Evolutionary conservation across 1,139 yeast genomes (phyloP), one percentile per base, ranked within the genome.

Genomic region (Torulaspora globosa): DNA sequence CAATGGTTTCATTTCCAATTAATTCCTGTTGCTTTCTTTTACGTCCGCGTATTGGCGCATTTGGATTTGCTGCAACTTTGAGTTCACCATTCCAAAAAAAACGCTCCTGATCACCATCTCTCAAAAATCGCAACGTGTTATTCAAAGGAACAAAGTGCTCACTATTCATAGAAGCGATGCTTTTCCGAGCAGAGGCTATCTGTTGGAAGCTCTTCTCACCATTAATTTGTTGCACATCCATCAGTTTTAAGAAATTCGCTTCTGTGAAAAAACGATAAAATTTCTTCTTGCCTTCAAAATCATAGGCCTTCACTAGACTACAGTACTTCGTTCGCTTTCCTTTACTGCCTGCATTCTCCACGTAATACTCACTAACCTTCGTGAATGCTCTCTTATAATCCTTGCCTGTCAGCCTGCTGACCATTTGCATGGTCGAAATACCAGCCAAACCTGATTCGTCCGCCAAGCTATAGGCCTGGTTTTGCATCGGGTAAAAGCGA

Each of bases 251-350:
- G 41, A 70, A 74, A 41, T 73, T 67, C 3, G 65, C 60, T 34
- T 71, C 70, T 0, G 83, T 74, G 52, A 82, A 80, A 54, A 85
- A 81, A 33, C 95, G 71, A 60, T 79, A 86, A 55, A 79, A 85
- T 57, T 85, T 84, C 52, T 75, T 72, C 54, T 88, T 80, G 0
- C 95, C 94, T 50, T 79, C 80, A 53, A 81, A 80, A 57, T 85
- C 94, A 49, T 81, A 78, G 23, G 82, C 82, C 48, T 86, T 72
- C 1, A 84, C 73, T 2, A 87, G 66, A 1, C 75, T 66, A 36
- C 70, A 59, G 37, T 72, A 69, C 11, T 67, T 70, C 4, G 66
- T 41, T 29, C 64, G 57, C 2, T 60, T 53, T 2, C 68, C 58
- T 41, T 62, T 62, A 35, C 66, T 69, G 2, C 69, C 70, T 8